A percentile compares a stretch with the other conserved stretches of the same genome.
These are phyloP conservation scores for Kalanchoe fedtschenkoi DNA, from an alignment of 164 flowering plant genomes.

Conservation along the genomic window DNA sequence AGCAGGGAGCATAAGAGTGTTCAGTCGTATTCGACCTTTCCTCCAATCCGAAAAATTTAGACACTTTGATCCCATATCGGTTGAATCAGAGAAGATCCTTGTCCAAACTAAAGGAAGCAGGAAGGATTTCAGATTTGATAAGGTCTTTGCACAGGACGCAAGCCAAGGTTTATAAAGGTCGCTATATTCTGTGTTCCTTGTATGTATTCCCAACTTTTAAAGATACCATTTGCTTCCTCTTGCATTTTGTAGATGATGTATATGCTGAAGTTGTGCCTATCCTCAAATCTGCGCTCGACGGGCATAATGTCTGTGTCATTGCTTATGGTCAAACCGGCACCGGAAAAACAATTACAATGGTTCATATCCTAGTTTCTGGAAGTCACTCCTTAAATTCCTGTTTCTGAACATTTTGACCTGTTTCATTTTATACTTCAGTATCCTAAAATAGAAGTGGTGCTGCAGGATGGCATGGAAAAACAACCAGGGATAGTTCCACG, in stretches of 20 bases:
- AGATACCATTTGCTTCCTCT: constrained; percentile 2
- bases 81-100: constrained; percentile 37
- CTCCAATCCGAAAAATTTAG: constrained; percentile 23
- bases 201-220: not conserved
- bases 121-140: constrained; percentile 60
- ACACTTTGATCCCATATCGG: constrained; percentile 32
- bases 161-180: constrained; percentile 41
- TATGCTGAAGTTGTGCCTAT: constrained; percentile 65
- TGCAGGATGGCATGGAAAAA: constrained; percentile 55
- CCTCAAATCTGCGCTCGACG: constrained; percentile 77
- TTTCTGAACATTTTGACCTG: not conserved
- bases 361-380: constrained; percentile 17
- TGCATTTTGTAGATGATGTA: constrained; percentile 48
- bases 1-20: constrained; percentile 68
- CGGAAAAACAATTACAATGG: constrained; percentile 93
- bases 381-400: not conserved
- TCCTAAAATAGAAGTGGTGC: not conserved
- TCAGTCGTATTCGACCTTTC: constrained; percentile 67
- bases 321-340: constrained; percentile 94
- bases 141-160: constrained; percentile 49
- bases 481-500: constrained; percentile 65
- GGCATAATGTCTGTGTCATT: constrained; percentile 66
- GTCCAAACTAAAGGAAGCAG: constrained; percentile 34
- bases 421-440: not conserved
- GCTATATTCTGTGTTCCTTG: not conserved